Percentiles rank a stretch among this genome's conserved stretches.
phyloP scores from a whole-genome alignment of 1,284 basidiomycete genomes.

The Cutaneotrichosporon dermatis region DNA sequence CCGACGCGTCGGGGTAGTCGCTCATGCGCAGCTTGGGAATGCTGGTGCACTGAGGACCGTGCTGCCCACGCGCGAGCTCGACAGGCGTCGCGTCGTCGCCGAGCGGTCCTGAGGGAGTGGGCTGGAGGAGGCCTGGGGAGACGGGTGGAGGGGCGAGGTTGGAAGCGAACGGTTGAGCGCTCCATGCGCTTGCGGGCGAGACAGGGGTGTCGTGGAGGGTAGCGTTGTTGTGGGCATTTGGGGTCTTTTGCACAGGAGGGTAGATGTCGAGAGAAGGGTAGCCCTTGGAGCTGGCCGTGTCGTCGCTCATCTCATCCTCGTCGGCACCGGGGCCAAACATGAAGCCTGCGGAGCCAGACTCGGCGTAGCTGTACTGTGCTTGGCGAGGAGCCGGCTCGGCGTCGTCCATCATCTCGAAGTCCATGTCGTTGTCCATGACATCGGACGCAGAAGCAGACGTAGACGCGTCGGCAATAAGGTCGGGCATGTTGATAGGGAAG shows the following conservation, averaged over 20 bases:
- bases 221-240: background rate
- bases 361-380: conserved; percentile 23
- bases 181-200: conserved; percentile 13
- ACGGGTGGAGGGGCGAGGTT: conserved; percentile 28
- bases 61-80: conserved; percentile 36
- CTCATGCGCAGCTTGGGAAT: conserved; percentile 45
- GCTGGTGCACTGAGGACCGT: conserved; percentile 44
- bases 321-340: conserved; percentile 45
- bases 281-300: conserved; percentile 5
- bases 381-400: conserved; percentile 12
- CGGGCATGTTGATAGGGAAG: conserved; percentile 29
- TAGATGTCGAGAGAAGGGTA: conserved; percentile 8
- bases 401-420: conserved; percentile 33
- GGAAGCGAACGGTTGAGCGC: conserved; percentile 42
- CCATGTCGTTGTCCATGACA: conserved; percentile 38
- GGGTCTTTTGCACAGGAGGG: conserved; percentile 10
- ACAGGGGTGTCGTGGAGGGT: conserved; percentile 20
- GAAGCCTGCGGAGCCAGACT: conserved; percentile 39
- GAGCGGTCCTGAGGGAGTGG: conserved; percentile 30
- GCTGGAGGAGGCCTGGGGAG: conserved; percentile 36
- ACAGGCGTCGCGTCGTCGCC: conserved; percentile 26
- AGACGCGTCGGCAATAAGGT: conserved; percentile 33
- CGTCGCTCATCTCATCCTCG: conserved; percentile 38
- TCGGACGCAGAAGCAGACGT: conserved; percentile 17
- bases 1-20: conserved; percentile 43